Conservation (phyloP, 192 early-diverging fungal species). For the Linnemannia exigua region DNA sequence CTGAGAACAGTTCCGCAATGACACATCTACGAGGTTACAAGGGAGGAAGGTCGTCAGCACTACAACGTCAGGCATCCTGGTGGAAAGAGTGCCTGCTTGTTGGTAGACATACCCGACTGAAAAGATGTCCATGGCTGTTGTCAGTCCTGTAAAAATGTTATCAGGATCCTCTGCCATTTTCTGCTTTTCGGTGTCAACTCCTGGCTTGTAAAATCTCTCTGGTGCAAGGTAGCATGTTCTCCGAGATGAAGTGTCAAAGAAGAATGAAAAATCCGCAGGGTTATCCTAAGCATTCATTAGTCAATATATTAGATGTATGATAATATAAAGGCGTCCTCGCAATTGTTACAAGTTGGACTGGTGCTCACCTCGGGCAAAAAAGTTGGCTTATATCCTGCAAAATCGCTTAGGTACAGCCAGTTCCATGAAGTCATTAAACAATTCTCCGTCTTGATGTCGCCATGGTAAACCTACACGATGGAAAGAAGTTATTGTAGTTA, state of each 20-base stretch:
- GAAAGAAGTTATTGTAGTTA: background rate
- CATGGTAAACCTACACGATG: slow-evolving; percentile 81
- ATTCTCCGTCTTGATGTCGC: slow-evolving; percentile 98
- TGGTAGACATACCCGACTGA: slow-evolving; percentile 78
- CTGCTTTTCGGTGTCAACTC: slow-evolving; percentile 69
- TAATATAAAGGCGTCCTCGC: background rate
- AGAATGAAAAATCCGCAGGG: slow-evolving; percentile 96
- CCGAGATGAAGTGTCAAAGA: slow-evolving; percentile 93
- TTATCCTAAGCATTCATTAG: slow-evolving; percentile 74
- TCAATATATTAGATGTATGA: background rate
- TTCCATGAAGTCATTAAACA: slow-evolving; percentile 96
- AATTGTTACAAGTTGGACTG: background rate
- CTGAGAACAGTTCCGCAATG: slow-evolving; percentile 95
- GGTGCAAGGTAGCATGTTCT: slow-evolving; percentile 96
- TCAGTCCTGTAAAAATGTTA: slow-evolving; percentile 63
- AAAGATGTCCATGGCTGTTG: slow-evolving; percentile 95
- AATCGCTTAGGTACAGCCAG: slow-evolving; percentile 92
- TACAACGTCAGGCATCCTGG: background rate
- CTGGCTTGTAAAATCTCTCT: slow-evolving; percentile 91
- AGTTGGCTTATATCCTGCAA: slow-evolving; percentile 93
- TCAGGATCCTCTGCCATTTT: slow-evolving; percentile 42
- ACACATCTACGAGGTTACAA: slow-evolving; percentile 65
- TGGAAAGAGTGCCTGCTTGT: background rate
- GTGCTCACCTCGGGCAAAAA: slow-evolving; percentile 84
- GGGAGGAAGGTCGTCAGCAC: background rate